phyloP scores from a whole-genome alignment of 164 flowering plant genomes.

The Chimonanthus salicifolius region DNA sequence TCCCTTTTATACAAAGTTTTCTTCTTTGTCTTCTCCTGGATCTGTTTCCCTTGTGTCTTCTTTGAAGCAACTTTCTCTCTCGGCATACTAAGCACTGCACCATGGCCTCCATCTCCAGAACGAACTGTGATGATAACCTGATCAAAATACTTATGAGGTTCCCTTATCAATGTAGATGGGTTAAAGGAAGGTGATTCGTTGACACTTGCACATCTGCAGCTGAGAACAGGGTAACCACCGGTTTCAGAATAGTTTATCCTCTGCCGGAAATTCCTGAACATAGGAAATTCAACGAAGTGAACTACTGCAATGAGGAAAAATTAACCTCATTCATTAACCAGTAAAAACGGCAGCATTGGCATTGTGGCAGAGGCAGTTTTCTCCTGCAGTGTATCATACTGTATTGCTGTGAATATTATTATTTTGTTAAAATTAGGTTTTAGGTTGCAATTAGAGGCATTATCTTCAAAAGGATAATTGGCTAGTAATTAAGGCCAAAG shows the following conservation, averaged over 20 bases:
- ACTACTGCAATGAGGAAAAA: no score
- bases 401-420: no score
- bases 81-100: conserved; percentile 71
- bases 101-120: conserved; percentile 97
- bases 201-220: conserved; percentile 37
- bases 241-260: conserved; percentile 5
- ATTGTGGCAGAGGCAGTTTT: no score
- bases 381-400: no score
- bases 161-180: conserved; percentile 41
- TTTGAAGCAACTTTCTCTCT: conserved; percentile 35
- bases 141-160: conserved; percentile 92
- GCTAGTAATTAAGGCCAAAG: no score
- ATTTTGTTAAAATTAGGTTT: no score
- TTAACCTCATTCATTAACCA: no score
- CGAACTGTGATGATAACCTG: conserved; percentile 82
- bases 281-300: not conserved
- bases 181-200: conserved; percentile 36
- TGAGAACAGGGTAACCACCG: not conserved
- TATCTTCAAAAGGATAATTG: no score
- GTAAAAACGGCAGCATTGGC: no score
- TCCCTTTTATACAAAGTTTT: conserved; percentile 58
- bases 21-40: conserved; percentile 37
- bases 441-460: no score
- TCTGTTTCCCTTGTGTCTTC: conserved; percentile 32
- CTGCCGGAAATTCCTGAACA: conserved; percentile 25